phyloP scores from a whole-genome alignment of 208 protist species.

The Acanthamoeba royreba region DNA sequence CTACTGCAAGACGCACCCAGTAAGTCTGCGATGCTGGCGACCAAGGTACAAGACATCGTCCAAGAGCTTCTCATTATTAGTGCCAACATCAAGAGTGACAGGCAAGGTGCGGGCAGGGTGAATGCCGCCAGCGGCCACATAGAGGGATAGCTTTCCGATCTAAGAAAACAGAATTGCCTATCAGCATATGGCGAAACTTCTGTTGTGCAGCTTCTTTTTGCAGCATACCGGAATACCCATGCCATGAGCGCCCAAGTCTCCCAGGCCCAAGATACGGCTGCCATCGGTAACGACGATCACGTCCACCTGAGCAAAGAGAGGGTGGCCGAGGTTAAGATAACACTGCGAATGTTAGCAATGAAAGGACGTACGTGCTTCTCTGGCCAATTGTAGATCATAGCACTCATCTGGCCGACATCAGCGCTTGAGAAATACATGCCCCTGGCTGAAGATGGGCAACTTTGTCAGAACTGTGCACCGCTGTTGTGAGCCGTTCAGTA shows the following conservation, averaged over 20 bases:
- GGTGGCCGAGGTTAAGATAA: background rate
- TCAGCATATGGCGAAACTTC: no score
- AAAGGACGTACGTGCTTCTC: conserved; percentile 47
- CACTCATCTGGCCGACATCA: conserved; percentile 84
- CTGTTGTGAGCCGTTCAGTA: background rate
- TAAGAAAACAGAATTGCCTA: background rate
- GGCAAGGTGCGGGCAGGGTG: conserved; percentile 85
- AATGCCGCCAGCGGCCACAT: conserved; percentile 88
- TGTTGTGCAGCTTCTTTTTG: no score
- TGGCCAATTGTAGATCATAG: conserved; percentile 83
- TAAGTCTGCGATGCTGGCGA: conserved; percentile 76
- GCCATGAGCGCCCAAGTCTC: conserved; percentile 90
- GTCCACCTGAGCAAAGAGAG: conserved; percentile 72
- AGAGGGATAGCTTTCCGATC: conserved; percentile 92
- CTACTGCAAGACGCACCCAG: background rate
- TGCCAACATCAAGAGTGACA: conserved; percentile 89
- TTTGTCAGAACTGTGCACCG: conserved; percentile 81
- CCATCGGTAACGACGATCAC: conserved; percentile 96
- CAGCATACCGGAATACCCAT: conserved; percentile 88
- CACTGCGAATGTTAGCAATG: background rate
- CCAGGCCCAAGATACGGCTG: conserved; percentile 92
- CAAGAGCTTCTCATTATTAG: conserved; percentile 86
- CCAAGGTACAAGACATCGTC: conserved; percentile 87
- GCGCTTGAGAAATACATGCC: conserved; percentile 88
- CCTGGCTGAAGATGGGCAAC: conserved; percentile 79